Percentiles rank a stretch among this genome's conserved stretches.
Conservation (phyloP, 2,329 filamentous ascomycete genomes). For the Thielaviopsis populi region DNA sequence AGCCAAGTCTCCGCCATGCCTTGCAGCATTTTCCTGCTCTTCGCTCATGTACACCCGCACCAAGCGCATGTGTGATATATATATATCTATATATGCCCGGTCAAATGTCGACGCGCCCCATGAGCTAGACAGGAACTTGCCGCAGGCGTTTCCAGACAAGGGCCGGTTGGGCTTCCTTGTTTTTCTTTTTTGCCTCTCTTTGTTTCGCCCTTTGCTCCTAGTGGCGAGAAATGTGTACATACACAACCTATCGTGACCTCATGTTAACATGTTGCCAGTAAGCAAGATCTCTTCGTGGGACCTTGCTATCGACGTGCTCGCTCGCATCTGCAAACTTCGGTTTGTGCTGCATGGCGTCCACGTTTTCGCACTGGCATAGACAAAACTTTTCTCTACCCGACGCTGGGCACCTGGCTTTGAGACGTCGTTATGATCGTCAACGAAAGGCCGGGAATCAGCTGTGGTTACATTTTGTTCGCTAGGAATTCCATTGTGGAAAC, state of each 20-base stretch:
- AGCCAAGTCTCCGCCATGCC: background rate
- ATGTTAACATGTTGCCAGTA: conserved; percentile 18
- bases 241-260: background rate
- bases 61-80: background rate
- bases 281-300: conserved; percentile 11
- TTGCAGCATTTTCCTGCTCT: background rate
- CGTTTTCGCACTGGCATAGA: conserved; percentile 45
- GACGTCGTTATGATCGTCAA: conserved; percentile 39
- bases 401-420: conserved; percentile 42
- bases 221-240: background rate
- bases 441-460: conserved; percentile 43
- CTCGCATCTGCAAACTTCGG: conserved; percentile 24
- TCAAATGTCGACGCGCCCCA: background rate
- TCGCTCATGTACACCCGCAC: background rate
- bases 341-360: conserved; percentile 26
- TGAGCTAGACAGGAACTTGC: background rate
- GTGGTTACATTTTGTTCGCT: conserved; percentile 33
- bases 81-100: background rate
- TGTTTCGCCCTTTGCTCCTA: background rate
- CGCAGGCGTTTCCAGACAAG: background rate
- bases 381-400: conserved; percentile 29
- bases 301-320: conserved; percentile 35
- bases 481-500: background rate
- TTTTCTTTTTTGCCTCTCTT: background rate
- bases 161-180: background rate